Conservation (phyloP, 2,329 filamentous ascomycete species). For the Pseudogymnoascus sp. region DNA sequence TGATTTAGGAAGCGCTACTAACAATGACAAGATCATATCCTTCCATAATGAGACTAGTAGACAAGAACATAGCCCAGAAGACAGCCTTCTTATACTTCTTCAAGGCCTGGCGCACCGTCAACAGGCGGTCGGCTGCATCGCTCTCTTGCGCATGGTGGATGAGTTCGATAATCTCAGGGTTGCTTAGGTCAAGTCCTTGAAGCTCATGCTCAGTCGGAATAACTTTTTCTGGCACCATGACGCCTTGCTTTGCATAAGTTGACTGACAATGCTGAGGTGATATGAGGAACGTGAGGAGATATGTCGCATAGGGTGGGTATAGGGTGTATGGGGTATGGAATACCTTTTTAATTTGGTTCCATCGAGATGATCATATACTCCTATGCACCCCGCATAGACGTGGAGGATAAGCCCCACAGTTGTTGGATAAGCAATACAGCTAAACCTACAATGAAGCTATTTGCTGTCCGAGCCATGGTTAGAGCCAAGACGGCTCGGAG, state of each 20-base stretch:
- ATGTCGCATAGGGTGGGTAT: not conserved
- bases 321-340: not conserved
- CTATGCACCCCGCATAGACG: slow-evolving; percentile 5
- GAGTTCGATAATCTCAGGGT: slow-evolving; percentile 14
- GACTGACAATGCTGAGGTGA: not conserved
- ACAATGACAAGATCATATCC: slow-evolving; percentile 13
- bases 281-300: not conserved
- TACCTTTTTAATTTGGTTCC: not conserved
- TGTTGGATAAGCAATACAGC: not conserved
- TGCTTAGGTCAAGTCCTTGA: slow-evolving; percentile 13
- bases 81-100: slow-evolving; percentile 16
- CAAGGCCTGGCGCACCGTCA: slow-evolving; percentile 13
- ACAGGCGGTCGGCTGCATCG: slow-evolving; percentile 12
- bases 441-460: not conserved
- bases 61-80: slow-evolving; percentile 16
- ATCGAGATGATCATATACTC: slow-evolving; percentile 16
- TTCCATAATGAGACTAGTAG: slow-evolving; percentile 13
- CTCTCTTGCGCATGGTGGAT: slow-evolving; percentile 16
- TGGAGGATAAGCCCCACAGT: not conserved
- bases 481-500: not conserved
- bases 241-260: not conserved
- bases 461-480: not conserved
- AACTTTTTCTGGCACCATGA: slow-evolving; percentile 12
- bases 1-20: not conserved
- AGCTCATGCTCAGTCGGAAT: slow-evolving; percentile 17